phyloP scores from a whole-genome alignment of 2,329 filamentous ascomycete species.

The Arthrobotrys conoides region DNA sequence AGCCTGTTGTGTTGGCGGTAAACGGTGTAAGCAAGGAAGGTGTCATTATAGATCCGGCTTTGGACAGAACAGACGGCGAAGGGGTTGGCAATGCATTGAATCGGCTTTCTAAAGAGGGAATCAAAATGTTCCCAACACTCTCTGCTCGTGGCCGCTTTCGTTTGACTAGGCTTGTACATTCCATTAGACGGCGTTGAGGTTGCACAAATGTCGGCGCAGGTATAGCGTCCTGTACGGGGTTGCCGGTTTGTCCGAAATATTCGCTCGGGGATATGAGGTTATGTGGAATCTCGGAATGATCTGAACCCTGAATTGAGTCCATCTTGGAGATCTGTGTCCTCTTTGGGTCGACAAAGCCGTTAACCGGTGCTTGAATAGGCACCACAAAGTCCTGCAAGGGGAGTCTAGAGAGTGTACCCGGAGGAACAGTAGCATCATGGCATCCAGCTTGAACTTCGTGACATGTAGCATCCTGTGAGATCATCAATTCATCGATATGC shows the following conservation, averaged over 20 bases:
- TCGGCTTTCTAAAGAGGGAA: slow-evolving; percentile 47
- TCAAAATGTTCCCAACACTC: slow-evolving; percentile 54
- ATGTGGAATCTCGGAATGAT: slow-evolving; percentile 26
- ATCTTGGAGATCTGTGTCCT: slow-evolving; percentile 30
- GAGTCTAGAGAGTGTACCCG: slow-evolving; percentile 19
- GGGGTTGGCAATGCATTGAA: slow-evolving; percentile 50
- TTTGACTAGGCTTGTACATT: slow-evolving; percentile 30
- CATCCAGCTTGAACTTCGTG: slow-evolving; percentile 22
- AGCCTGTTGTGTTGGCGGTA: slow-evolving; percentile 53
- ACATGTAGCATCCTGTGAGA: slow-evolving; percentile 28
- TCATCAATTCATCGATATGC: slow-evolving; percentile 35
- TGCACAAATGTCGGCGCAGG: slow-evolving; percentile 41
- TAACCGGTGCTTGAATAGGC: slow-evolving; percentile 17
- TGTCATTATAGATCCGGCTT: slow-evolving; percentile 48
- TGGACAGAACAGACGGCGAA: slow-evolving; percentile 53
- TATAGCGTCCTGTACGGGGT: slow-evolving; percentile 13
- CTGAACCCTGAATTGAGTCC: slow-evolving; percentile 11
- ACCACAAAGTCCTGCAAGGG: slow-evolving; percentile 33
- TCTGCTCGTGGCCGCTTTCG: slow-evolving; percentile 54
- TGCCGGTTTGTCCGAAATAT: slow-evolving; percentile 26
- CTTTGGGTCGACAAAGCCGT: slow-evolving; percentile 38
- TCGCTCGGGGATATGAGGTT: slow-evolving; percentile 30
- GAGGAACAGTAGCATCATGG: slow-evolving; percentile 5
- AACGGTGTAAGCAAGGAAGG: slow-evolving; percentile 55
- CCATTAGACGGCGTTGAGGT: slow-evolving; percentile 42